These are phyloP conservation scores for Naematelia encephala DNA, from an alignment of 768 basidiomycete species.

Conservation along the genomic window DNA sequence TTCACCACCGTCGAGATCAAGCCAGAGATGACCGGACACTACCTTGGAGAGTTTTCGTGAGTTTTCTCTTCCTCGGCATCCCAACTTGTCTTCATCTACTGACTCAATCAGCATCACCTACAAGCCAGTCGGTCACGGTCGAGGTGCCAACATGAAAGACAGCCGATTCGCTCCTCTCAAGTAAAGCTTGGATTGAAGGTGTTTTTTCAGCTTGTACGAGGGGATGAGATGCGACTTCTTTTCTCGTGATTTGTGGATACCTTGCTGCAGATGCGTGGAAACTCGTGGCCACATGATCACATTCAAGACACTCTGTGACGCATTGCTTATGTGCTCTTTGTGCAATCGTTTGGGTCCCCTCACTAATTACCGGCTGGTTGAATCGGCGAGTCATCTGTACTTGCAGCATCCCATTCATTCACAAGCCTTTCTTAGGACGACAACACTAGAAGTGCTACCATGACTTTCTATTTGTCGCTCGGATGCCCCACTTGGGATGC, in stretches of 20 bases:
- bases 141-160: slow-evolving; percentile 84
- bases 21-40: slow-evolving; percentile 99
- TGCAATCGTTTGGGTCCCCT: too few relatives aligned
- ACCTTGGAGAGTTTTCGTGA: slow-evolving; percentile 75
- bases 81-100: slow-evolving; percentile 57
- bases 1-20: slow-evolving; percentile 86
- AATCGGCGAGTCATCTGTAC: too few relatives aligned
- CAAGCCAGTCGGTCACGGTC: slow-evolving; percentile 99
- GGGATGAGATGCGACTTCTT: slow-evolving; percentile 5
- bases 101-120: slow-evolving; percentile 65
- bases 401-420: too few relatives aligned
- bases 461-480: too few relatives aligned
- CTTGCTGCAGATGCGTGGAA: too few relatives aligned
- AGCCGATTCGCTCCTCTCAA: slow-evolving; percentile 28
- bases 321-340: too few relatives aligned
- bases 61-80: slow-evolving; percentile 4
- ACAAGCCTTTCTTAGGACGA: too few relatives aligned
- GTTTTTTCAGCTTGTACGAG: neutral
- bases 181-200: neutral
- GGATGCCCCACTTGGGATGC: too few relatives aligned
- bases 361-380: neutral
- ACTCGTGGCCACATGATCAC: too few relatives aligned
- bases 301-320: too few relatives aligned
- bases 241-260: neutral
- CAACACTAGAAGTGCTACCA: too few relatives aligned